phyloP scores from a whole-genome alignment of 805 yeast genomes.

The Barnettozyma siamensis region DNA sequence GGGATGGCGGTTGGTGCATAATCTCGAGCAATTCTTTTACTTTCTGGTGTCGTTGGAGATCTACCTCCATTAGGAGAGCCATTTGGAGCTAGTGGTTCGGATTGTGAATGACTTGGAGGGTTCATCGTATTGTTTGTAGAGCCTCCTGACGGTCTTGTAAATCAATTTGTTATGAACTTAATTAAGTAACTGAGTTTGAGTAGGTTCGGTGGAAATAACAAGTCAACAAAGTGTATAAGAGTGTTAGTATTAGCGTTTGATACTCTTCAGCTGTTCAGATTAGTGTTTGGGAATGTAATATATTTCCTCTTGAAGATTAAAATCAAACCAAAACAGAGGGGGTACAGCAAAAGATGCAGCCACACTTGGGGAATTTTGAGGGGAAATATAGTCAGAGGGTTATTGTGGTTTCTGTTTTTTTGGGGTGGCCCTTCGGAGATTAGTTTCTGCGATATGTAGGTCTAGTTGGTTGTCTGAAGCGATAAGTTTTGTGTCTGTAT shows the following conservation, averaged over 20 bases:
- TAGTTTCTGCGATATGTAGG: not conserved
- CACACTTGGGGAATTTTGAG: not conserved
- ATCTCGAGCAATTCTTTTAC: constrained; percentile 4
- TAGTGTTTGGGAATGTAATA: too few species aligned
- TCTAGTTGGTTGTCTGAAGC: too few species aligned
- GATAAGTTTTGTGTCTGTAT: too few species aligned
- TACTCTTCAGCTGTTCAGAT: too few species aligned
- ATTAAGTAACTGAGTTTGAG: too few species aligned
- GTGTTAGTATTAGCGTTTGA: too few species aligned
- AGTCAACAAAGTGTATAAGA: too few species aligned
- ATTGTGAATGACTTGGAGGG: not conserved
- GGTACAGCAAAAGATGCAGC: not conserved
- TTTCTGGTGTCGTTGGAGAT: constrained; percentile 13
- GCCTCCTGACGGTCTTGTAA: not conserved
- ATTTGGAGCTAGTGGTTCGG: not conserved
- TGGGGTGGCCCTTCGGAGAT: too few species aligned
- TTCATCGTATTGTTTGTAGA: not conserved
- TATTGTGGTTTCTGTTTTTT: too few species aligned
- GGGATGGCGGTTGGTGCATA: constrained; percentile 7
- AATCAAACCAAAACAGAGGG: not conserved
- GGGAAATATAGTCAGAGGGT: too few species aligned
- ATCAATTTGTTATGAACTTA: too few species aligned
- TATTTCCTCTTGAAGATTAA: not conserved
- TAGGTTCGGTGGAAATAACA: too few species aligned
- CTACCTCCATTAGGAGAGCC: not conserved